A percentile compares a stretch with the other conserved stretches of the same genome.
phyloP scores from a whole-genome alignment of 305 asterid species.

The Fraxinus albicans region DNA sequence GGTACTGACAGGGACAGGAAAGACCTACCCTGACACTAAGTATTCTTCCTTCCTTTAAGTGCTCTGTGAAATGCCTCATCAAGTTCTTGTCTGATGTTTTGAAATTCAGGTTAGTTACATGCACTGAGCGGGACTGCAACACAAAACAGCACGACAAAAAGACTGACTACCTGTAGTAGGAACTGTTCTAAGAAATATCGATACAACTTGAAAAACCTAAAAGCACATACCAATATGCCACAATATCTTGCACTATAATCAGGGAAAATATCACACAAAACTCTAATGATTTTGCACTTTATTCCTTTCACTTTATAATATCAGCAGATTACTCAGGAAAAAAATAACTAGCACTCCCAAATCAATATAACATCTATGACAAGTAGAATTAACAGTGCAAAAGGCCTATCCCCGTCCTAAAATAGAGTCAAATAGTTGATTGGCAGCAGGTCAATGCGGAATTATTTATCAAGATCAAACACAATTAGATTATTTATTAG shows the following conservation, averaged over 20 bases:
- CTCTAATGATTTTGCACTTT: not conserved
- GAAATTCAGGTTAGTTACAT: slow-evolving; percentile 90
- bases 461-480: not conserved
- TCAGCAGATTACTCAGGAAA: not conserved
- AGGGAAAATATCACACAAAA: not conserved
- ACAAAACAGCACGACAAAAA: slow-evolving; percentile 10
- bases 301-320: not conserved
- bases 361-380: not conserved
- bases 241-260: slow-evolving; percentile 1
- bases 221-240: not conserved
- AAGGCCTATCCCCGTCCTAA: not conserved
- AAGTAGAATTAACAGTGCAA: not conserved
- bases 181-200: not conserved
- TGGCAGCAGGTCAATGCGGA: not conserved
- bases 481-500: not conserved
- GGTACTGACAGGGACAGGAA: slow-evolving; percentile 16
- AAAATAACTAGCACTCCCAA: not conserved
- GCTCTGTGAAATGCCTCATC: slow-evolving; percentile 65
- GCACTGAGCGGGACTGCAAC: slow-evolving; percentile 83
- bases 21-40: slow-evolving; percentile 78
- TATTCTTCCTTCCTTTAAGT: slow-evolving; percentile 70
- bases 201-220: slow-evolving; percentile 14
- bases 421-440: not conserved
- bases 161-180: slow-evolving; percentile 6
- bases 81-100: slow-evolving; percentile 73